phyloP scores from a whole-genome alignment of 352 stramenopile genomes.

The Thalassiosira oceanica region DNA sequence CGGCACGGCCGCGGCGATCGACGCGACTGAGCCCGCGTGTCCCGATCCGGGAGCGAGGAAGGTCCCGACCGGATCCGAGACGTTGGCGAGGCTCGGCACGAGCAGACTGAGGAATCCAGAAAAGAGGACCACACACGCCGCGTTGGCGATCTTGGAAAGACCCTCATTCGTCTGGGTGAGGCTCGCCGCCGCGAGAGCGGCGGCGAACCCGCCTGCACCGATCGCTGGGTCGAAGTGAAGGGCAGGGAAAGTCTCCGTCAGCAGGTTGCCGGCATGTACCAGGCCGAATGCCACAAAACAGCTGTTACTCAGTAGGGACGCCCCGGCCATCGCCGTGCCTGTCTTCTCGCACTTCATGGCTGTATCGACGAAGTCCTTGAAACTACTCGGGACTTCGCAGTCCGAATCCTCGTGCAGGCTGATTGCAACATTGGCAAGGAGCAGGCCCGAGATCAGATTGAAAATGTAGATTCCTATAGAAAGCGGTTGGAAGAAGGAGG shows the following conservation, averaged over 20 bases:
- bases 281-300: constrained; percentile 58
- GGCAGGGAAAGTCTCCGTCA: constrained; percentile 15
- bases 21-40: constrained; percentile 14
- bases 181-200: constrained; percentile 26
- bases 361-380: constrained; percentile 72
- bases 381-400: constrained; percentile 61
- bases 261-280: constrained; percentile 26
- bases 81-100: constrained; percentile 52
- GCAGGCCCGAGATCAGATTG: constrained; percentile 65
- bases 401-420: constrained; percentile 54
- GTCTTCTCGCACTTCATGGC: constrained; percentile 34
- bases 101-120: constrained; percentile 52
- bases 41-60: constrained; percentile 35
- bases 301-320: constrained; percentile 63
- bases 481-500: neutral
- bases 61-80: constrained; percentile 50
- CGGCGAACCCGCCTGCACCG: constrained; percentile 10
- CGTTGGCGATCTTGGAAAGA: constrained; percentile 49
- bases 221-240: constrained; percentile 19
- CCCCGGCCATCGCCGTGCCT: constrained; percentile 32
- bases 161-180: constrained; percentile 47
- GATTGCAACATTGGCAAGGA: constrained; percentile 73
- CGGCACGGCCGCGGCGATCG: constrained; percentile 30
- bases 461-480: constrained; percentile 50
- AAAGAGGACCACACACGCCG: constrained; percentile 59